Evolutionary conservation across 208 protist genomes (phyloP).

Genomic region (Endotrypanum monterogeii): DNA sequence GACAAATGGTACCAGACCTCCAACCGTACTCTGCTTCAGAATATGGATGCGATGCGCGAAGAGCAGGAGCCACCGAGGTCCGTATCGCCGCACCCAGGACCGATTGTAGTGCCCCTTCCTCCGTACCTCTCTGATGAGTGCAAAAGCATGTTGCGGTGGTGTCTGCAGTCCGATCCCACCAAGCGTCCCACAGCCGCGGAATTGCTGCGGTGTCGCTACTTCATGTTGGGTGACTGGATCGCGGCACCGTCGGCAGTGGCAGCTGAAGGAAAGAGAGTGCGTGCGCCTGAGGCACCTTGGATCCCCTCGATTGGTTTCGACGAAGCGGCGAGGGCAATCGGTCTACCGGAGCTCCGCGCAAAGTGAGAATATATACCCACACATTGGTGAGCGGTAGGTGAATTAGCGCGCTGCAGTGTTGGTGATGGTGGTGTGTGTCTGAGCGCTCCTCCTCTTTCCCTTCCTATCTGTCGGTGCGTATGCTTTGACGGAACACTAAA

Average conservation of each 20-base stretch:
- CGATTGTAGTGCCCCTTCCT: conserved; percentile 44
- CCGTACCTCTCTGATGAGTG: conserved; percentile 67
- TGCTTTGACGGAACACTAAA: no score
- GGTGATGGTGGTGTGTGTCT: background rate
- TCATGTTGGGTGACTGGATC: conserved; percentile 76
- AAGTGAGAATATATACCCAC: background rate
- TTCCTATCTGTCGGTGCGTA: no score
- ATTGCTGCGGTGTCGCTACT: conserved; percentile 69
- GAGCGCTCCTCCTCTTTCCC: background rate
- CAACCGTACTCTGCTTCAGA: conserved; percentile 17
- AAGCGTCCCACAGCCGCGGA: conserved; percentile 67
- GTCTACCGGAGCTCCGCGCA: conserved; percentile 23
- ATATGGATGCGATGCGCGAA: conserved; percentile 29
- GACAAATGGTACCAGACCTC: conserved; percentile 43
- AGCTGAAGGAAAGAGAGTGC: conserved; percentile 5
- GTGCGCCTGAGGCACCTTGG: conserved; percentile 58
- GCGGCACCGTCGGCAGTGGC: conserved; percentile 21
- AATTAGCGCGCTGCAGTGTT: background rate
- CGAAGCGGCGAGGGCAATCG: conserved; percentile 34
- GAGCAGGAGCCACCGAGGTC: conserved; percentile 33
- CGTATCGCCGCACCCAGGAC: conserved; percentile 21
- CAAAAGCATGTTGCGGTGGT: conserved; percentile 61
- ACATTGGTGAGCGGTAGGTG: background rate
- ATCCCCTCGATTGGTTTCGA: conserved; percentile 42
- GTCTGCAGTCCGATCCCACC: conserved; percentile 48